These are phyloP conservation scores for Anaeramoeba flamelloides DNA, from an alignment of 78 protist species.

Conservation along the genomic window DNA sequence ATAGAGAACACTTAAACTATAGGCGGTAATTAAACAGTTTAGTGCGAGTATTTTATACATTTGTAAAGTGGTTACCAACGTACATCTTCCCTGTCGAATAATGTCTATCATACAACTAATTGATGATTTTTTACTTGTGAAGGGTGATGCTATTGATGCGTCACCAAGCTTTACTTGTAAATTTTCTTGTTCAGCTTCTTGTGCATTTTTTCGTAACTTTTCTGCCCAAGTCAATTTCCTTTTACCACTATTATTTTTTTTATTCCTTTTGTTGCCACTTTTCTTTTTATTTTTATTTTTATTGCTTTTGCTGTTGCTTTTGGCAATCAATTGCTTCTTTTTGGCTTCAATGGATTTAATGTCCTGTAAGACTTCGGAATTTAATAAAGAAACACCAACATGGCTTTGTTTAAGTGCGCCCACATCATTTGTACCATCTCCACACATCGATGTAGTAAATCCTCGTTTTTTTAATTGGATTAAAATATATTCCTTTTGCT, in stretches of 20 bases:
- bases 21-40: slow-evolving; percentile 73
- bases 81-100: slow-evolving; percentile 70
- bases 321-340: no score
- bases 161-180: slow-evolving; percentile 58
- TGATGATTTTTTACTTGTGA: slow-evolving; percentile 59
- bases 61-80: slow-evolving; percentile 82
- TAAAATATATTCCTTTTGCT: neutral
- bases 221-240: neutral
- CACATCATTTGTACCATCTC: slow-evolving; percentile 99
- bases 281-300: slow-evolving; percentile 10
- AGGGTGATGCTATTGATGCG: slow-evolving; percentile 94
- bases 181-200: neutral
- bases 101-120: slow-evolving; percentile 25
- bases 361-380: slow-evolving; percentile 14
- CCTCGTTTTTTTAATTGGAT: neutral
- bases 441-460: slow-evolving; percentile 80
- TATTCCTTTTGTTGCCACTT: slow-evolving; percentile 1
- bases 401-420: slow-evolving; percentile 95
- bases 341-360: neutral
- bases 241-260: neutral
- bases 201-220: slow-evolving; percentile 2
- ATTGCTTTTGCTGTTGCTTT: no score
- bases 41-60: slow-evolving; percentile 85
- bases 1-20: slow-evolving; percentile 62
- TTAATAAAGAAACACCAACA: slow-evolving; percentile 68